Evolutionary conservation across 2,329 filamentous ascomycete species (phyloP).

Genomic region (Trichoderma hamatum): DNA sequence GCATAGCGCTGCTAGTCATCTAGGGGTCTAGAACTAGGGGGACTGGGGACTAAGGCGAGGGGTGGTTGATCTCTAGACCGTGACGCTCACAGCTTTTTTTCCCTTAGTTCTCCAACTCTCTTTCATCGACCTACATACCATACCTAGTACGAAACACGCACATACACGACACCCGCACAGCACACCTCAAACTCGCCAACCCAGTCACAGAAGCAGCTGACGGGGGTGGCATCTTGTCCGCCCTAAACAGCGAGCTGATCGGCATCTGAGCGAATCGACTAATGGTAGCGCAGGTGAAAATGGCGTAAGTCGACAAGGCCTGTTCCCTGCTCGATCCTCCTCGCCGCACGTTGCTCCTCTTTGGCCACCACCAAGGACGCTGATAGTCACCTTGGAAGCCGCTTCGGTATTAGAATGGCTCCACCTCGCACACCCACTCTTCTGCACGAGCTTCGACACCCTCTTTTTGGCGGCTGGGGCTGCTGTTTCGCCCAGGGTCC

Average conservation of each 20-base stretch:
- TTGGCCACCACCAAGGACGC: constrained; percentile 1
- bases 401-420: neutral
- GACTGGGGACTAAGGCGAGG: neutral
- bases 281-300: constrained; percentile 23
- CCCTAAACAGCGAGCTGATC: constrained; percentile 23
- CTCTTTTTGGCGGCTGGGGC: neutral
- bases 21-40: neutral
- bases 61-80: neutral
- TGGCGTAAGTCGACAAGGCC: constrained; percentile 24
- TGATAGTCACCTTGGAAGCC: constrained; percentile 10
- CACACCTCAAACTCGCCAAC: neutral
- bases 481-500: constrained; percentile 25
- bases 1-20: neutral
- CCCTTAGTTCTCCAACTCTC: neutral
- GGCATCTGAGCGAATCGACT: constrained; percentile 23
- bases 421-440: constrained; percentile 15
- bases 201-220: neutral
- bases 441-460: constrained; percentile 21
- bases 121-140: neutral
- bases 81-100: neutral
- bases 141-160: neutral
- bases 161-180: neutral
- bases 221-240: constrained; percentile 1
- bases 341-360: neutral
- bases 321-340: constrained; percentile 21